Evolutionary conservation across 208 protist species (phyloP), one percentile per base, ranked within the genome.

Genomic region (Histomonas meleagridis): DNA sequence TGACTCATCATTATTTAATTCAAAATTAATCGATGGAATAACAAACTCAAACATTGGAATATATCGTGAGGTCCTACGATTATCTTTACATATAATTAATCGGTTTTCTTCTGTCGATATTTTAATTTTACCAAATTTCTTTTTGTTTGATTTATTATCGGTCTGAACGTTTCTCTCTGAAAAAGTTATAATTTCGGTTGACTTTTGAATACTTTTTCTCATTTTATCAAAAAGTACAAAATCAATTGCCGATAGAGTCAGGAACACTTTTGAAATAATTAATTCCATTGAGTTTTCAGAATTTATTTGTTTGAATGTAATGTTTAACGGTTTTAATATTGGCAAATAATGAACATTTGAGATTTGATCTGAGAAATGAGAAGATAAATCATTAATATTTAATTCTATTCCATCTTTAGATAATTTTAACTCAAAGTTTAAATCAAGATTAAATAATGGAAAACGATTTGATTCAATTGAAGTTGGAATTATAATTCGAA

Each of bases 51-150:
- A 86, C 21, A 86, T 86, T 57, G 76, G 76, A 18, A 40, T 86
- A 28, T 32, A 86, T 86, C 46, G 51, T n/a, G 76, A 51, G 4
- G 76, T 57, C 16, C 23, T 38, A 38, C 76, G 23, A 49, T 86
- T 86, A 55, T 86, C 76, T 86, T n/a, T 86, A n/a, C 76, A 86
- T 0, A 86, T 48, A 55, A 86, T 86, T n/a, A 86, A 51, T n/a
- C 38, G 14, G 7, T n/a, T 32, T 5, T 55, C n/a, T 5, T 46
- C 76, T 7, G 43, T 38, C 3, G 0, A 38, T 18, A 86, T 57
- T 49, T 86, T 86, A 3, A 86, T 38, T 21, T 57, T 18, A 21
- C 18, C 53, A 57, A 21, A 7, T 57, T 57, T 18, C 7, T 18
- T 57, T 7, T 21, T 18, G 53, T 57, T 57, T 65, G n/a, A n/a